Conservation (phyloP, 495 filamentous ascomycete species). For the Usnea hakonensis region DNA sequence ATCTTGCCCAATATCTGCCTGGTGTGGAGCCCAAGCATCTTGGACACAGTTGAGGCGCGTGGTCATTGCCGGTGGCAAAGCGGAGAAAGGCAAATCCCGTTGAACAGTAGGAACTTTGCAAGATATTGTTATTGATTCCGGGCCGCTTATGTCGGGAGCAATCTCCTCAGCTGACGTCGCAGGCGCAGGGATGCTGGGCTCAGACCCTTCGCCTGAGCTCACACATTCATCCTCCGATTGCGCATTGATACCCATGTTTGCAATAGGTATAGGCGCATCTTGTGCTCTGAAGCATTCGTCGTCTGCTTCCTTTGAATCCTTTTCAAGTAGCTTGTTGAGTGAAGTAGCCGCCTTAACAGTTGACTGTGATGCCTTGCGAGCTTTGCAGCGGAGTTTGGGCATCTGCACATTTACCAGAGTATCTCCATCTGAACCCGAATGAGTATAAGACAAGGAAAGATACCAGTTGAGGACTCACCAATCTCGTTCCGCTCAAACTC, state of each 20-base stretch:
- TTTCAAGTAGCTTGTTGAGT: not conserved
- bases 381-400: not conserved
- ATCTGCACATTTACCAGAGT: not conserved
- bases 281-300: not conserved
- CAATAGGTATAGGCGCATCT: not conserved
- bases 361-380: not conserved
- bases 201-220: not conserved
- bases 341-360: not conserved
- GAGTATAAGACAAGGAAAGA: not conserved
- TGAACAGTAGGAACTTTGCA: not conserved
- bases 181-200: not conserved
- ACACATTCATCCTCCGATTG: not conserved
- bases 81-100: not conserved
- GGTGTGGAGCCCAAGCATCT: not conserved
- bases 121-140: not conserved
- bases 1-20: not conserved
- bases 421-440: conserved; percentile 1
- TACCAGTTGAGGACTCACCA: not conserved
- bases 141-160: not conserved
- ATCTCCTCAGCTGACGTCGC: not conserved
- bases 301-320: not conserved
- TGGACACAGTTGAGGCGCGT: not conserved
- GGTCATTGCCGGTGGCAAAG: not conserved
- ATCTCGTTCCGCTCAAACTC: conserved; percentile 8
- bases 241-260: not conserved